A percentile compares a stretch with the other conserved stretches of the same genome.
phyloP scores from a whole-genome alignment of 2,329 filamentous ascomycete species.

The Metarhizium brunneum region DNA sequence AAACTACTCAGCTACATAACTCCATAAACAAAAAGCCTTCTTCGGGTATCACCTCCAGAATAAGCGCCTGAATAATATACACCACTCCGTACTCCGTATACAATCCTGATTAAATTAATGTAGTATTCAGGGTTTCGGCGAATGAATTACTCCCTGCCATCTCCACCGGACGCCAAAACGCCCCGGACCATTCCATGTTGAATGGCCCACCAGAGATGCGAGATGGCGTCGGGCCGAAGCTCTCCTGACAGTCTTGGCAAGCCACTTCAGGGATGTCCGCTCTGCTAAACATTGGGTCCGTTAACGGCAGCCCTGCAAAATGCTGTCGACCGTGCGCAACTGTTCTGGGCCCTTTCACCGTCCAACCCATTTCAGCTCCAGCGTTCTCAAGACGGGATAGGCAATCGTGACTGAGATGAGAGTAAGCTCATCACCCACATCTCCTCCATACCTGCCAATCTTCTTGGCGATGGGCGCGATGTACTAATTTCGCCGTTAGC shows the following conservation, averaged over 20 bases:
- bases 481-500: background rate
- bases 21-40: too few relatives aligned
- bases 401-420: conserved; percentile 2
- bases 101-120: too few relatives aligned
- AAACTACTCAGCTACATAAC: too few relatives aligned
- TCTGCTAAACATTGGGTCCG: background rate
- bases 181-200: background rate
- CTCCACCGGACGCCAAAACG: background rate
- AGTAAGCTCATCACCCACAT: conserved; percentile 8
- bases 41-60: too few relatives aligned
- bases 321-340: background rate
- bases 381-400: conserved; percentile 4
- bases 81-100: too few relatives aligned
- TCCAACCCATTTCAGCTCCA: conserved; percentile 6
- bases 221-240: background rate
- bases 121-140: too few relatives aligned
- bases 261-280: background rate
- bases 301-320: background rate
- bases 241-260: background rate
- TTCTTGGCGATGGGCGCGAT: conserved; percentile 5
- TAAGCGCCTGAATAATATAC: too few relatives aligned
- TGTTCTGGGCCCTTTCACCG: background rate
- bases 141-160: too few relatives aligned
- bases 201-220: background rate
- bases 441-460: conserved; percentile 6